Percentiles rank a stretch among this genome's conserved stretches.
Conservation (phyloP, 441 rosid species). For the Bruguiera hainesii region DNA sequence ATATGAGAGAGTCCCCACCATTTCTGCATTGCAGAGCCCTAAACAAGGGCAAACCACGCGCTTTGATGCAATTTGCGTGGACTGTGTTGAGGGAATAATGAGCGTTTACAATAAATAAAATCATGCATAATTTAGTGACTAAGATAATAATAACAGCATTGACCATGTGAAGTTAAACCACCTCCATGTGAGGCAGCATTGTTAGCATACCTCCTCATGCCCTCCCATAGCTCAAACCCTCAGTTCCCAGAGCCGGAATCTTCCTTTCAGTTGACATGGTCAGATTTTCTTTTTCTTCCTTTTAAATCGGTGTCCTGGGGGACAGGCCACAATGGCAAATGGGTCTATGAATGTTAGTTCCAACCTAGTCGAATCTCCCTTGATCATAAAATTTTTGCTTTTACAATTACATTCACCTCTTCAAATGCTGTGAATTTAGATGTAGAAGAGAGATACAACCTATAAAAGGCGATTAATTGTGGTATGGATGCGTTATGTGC, state of each 20-base stretch:
- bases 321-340: too few relatives aligned
- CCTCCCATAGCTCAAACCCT: slow-evolving; percentile 25
- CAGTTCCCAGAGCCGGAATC: slow-evolving; percentile 15
- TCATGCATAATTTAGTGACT: slow-evolving; percentile 26
- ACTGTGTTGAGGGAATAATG: slow-evolving; percentile 25
- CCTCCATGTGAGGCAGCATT: slow-evolving; percentile 30
- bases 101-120: slow-evolving; percentile 26
- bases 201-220: slow-evolving; percentile 21
- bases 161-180: slow-evolving; percentile 21
- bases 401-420: too few relatives aligned
- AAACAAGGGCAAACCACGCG: slow-evolving; percentile 25
- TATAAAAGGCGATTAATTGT: too few relatives aligned
- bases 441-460: too few relatives aligned
- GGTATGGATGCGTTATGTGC: too few relatives aligned
- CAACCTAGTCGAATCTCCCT: too few relatives aligned
- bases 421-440: too few relatives aligned
- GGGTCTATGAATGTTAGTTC: too few relatives aligned
- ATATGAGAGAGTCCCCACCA: not conserved
- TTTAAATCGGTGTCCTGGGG: too few relatives aligned
- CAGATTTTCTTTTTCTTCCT: too few relatives aligned
- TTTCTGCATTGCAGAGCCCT: slow-evolving; percentile 1
- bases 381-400: too few relatives aligned
- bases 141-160: slow-evolving; percentile 30
- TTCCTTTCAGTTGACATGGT: too few relatives aligned
- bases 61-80: slow-evolving; percentile 23